A percentile compares a stretch with the other conserved stretches of the same genome.
Evolutionary conservation across 2,329 filamentous ascomycete species (phyloP).

Genomic region (Fusarium sp.): DNA sequence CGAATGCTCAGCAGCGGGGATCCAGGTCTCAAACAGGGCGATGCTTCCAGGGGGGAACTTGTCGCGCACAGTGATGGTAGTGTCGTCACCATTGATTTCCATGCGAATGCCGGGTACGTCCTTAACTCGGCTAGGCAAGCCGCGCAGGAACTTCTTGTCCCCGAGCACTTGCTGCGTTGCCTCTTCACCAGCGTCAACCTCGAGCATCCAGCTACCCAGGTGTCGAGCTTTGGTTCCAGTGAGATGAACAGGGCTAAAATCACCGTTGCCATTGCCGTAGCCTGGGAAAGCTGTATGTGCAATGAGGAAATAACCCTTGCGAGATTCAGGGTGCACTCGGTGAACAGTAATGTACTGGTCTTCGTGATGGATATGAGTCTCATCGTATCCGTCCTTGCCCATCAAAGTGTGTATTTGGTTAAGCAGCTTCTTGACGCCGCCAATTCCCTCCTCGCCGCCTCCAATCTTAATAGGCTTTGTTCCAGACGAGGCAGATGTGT

Average conservation of each 20-base stretch:
- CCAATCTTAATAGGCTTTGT: constrained; percentile 68
- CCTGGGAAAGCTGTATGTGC: constrained; percentile 96
- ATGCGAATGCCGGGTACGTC: constrained; percentile 79
- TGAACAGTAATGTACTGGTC: constrained; percentile 97
- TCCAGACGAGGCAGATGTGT: constrained; percentile 80
- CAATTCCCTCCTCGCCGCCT: constrained; percentile 84
- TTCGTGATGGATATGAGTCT: constrained; percentile 97
- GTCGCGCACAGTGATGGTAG: constrained; percentile 81
- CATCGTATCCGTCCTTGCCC: constrained; percentile 93
- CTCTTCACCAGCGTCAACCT: constrained; percentile 82
- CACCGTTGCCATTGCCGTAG: constrained; percentile 84
- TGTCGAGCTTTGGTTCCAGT: constrained; percentile 86
- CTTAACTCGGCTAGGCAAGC: constrained; percentile 84
- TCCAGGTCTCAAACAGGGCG: constrained; percentile 95
- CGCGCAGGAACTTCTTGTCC: constrained; percentile 78
- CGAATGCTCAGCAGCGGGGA: constrained; percentile 86
- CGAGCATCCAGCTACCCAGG: constrained; percentile 90
- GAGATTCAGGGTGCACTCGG: constrained; percentile 88
- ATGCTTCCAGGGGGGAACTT: constrained; percentile 94
- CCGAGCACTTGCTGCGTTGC: constrained; percentile 70
- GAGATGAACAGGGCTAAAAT: constrained; percentile 81
- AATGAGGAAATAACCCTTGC: constrained; percentile 94
- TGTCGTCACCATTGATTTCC: constrained; percentile 77
- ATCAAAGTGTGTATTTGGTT: constrained; percentile 96
- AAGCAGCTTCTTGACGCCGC: constrained; percentile 88